phyloP scores from a whole-genome alignment of 2,329 filamentous ascomycete species.

The Chaetomiaceae sp. region DNA sequence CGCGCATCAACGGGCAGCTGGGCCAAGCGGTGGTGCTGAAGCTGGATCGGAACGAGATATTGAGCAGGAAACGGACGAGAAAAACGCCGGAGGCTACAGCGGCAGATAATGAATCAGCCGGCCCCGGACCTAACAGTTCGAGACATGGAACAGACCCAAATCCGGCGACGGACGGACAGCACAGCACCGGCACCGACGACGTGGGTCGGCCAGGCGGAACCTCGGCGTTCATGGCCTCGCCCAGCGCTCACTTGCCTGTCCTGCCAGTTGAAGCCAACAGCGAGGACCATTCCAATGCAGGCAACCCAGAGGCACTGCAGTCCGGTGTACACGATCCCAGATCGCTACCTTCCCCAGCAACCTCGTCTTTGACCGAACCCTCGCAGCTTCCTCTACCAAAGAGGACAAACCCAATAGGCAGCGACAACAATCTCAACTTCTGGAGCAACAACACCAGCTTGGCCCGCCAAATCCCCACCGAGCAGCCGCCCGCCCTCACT shows the following conservation, averaged over 20 bases:
- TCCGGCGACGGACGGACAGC: not conserved
- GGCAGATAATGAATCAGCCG: too few relatives aligned
- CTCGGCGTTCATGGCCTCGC: too few relatives aligned
- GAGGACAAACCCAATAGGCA: conserved; percentile 3
- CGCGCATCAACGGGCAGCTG: conserved; percentile 47
- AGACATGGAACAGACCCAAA: not conserved
- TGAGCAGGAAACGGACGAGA: conserved; percentile 6
- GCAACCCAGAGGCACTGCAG: not conserved
- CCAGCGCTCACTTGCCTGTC: not conserved
- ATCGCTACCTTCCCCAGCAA: not conserved
- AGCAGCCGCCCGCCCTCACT: not conserved
- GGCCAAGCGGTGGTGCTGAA: conserved; percentile 50
- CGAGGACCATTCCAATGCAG: not conserved
- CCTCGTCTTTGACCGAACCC: not conserved
- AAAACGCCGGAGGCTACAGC: not conserved
- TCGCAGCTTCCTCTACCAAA: not conserved
- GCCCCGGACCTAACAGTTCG: too few relatives aligned
- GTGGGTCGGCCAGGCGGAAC: too few relatives aligned
- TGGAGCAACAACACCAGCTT: not conserved
- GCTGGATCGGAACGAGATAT: conserved; percentile 40
- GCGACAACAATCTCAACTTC: not conserved
- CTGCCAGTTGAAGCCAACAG: not conserved
- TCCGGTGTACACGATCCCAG: not conserved
- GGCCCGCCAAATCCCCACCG: not conserved
- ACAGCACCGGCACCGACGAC: not conserved